Evolutionary conservation across 495 filamentous ascomycete genomes (phyloP).

Genomic region (Aspergillus ellipticus): DNA sequence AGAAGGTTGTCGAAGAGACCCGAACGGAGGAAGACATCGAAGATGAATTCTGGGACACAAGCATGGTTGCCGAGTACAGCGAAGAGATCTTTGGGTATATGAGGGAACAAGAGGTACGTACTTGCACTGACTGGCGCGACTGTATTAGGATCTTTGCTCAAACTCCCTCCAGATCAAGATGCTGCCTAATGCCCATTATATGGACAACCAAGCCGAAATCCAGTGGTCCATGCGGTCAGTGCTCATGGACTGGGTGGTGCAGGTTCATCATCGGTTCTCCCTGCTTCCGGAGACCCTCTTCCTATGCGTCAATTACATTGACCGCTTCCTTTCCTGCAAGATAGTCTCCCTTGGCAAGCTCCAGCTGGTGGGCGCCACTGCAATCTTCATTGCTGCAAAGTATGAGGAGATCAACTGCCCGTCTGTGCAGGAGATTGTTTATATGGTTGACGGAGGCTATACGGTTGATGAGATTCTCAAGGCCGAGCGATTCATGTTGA

Average conservation of each 20-base stretch:
- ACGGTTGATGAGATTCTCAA: constrained; percentile 88
- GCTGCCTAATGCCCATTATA: constrained; percentile 85
- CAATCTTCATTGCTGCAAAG: constrained; percentile 93
- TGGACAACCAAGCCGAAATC: constrained; percentile 95
- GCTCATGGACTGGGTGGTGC: constrained; percentile 96
- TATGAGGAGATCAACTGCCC: constrained; percentile 98
- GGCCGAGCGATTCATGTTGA: constrained; percentile 97
- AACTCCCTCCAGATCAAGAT: constrained; percentile 58
- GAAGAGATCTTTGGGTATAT: constrained; percentile 95
- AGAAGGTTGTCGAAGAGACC: constrained; percentile 58
- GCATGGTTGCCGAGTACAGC: constrained; percentile 95
- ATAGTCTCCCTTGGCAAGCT: constrained; percentile 91
- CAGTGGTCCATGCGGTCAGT: constrained; percentile 98
- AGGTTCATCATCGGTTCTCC: constrained; percentile 88
- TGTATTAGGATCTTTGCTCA: constrained; percentile 16
- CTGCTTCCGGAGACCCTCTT: constrained; percentile 93
- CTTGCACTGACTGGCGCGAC: background rate
- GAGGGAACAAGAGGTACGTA: constrained; percentile 78
- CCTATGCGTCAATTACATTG: constrained; percentile 90
- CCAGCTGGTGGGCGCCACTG: constrained; percentile 93
- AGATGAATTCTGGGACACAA: constrained; percentile 90
- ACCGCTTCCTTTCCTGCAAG: constrained; percentile 93
- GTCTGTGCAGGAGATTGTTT: constrained; percentile 90
- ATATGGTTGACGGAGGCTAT: constrained; percentile 96
- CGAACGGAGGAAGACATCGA: constrained; percentile 63